Evolutionary conservation across 2,329 filamentous ascomycete genomes (phyloP), one percentile per base, ranked within the genome.

Genomic region (Alternaria arbusti): DNA sequence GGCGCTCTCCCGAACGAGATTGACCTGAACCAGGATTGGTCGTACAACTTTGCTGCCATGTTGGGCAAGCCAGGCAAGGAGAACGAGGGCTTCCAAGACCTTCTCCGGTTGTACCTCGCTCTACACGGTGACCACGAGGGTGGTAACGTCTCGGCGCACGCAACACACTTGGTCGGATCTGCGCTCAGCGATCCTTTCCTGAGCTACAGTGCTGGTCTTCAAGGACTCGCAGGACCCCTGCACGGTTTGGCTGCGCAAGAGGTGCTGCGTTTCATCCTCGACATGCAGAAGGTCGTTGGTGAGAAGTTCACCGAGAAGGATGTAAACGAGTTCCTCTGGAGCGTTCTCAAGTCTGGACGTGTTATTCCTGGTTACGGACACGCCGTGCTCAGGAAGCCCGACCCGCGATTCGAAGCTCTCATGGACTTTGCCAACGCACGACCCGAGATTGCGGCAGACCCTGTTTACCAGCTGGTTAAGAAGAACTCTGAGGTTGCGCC

Each of bases 101-200:
- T 99, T 20, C 87, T 99, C 67, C 89, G 96, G 72, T 85, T 99
- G 30, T 99, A 99, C 83, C 89, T 99, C 23, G 95, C 96, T 54
- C 90, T 99, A 6, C 96, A 99, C 82, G 96, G 96, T 67, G 96
- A 99, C 82, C 96, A 99, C 83, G 96, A 99, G 83, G 96, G 96
- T 66, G 96, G 96, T 62, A 99, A 99, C 74, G 96, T 99, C 67
- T 97, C 94, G 43, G 96, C 96, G 1, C 96, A 99, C 80, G 84
- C 96, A 26, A 98, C 96, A 8, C 96, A 99, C 81, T 86, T 99
- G 43, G 96, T 99, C 59, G 96, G 96, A 56, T 96, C 92, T 72
- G 96, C 96, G 20, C 89, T 99, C 60, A 96, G 92, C 75, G 96
- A 98, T 75, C 93, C 95, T 6, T 98, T 96, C 88, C 87, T 99